A percentile compares a stretch with the other conserved stretches of the same genome.
These are phyloP conservation scores for Leccinum pellstonianum DNA, from an alignment of 768 basidiomycete genomes.

Conservation along the genomic window DNA sequence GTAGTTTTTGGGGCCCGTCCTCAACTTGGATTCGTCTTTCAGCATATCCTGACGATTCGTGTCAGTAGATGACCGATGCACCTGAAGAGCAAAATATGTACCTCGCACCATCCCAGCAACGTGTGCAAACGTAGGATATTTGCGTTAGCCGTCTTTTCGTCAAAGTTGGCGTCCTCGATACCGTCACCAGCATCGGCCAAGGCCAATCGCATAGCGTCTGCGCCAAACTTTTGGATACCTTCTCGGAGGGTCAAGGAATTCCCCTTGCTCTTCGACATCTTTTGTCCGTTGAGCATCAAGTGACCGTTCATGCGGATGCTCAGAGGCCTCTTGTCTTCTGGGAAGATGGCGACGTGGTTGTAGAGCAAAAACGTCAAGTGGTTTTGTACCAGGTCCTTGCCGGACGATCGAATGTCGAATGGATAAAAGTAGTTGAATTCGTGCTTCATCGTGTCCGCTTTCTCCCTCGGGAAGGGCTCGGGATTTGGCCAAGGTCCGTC, in stretches of 20 bases:
- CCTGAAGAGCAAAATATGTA: constrained; percentile 33
- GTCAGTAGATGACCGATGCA: background rate
- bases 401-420: constrained; percentile 96
- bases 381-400: constrained; percentile 95
- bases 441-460: constrained; percentile 81
- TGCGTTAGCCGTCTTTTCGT: constrained; percentile 97
- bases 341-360: constrained; percentile 92
- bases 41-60: constrained; percentile 66
- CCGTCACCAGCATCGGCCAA: constrained; percentile 98
- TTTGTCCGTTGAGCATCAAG: constrained; percentile 95
- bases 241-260: constrained; percentile 92
- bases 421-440: constrained; percentile 98
- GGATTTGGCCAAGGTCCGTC: constrained; percentile 71
- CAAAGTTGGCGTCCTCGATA: constrained; percentile 98
- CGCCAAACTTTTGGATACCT: constrained; percentile 91
- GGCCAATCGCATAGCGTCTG: constrained; percentile 88
- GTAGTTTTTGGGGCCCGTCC: constrained; percentile 70
- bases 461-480: constrained; percentile 67
- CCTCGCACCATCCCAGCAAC: constrained; percentile 88
- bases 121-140: constrained; percentile 93
- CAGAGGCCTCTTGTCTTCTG: constrained; percentile 81
- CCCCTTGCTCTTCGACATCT: constrained; percentile 98
- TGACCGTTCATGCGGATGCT: constrained; percentile 96
- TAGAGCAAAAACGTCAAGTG: constrained; percentile 93
- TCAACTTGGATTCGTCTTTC: constrained; percentile 65